A percentile compares a stretch with the other conserved stretches of the same genome.
These are phyloP conservation scores for Arthrobotrys sinensis DNA, from an alignment of 2,329 filamentous ascomycete species.

Conservation along the genomic window DNA sequence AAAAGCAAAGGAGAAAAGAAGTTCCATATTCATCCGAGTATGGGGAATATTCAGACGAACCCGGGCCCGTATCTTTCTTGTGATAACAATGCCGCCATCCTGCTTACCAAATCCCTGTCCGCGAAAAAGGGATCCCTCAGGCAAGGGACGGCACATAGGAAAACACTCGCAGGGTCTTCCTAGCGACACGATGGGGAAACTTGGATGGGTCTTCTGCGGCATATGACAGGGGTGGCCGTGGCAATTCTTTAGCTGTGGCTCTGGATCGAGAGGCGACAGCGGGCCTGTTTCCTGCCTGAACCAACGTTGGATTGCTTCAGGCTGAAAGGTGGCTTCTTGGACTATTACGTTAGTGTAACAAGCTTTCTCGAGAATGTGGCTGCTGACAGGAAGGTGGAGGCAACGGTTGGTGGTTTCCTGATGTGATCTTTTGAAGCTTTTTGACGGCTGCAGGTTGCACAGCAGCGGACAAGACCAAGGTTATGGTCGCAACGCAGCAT, in stretches of 20 bases:
- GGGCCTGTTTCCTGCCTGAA: conserved; percentile 29
- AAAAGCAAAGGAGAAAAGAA: conserved; percentile 20
- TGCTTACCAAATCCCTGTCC: conserved; percentile 37
- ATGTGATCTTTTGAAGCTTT: not conserved
- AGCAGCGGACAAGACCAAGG: conserved; percentile 11
- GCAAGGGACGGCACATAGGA: conserved; percentile 53
- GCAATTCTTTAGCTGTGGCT: conserved; percentile 42
- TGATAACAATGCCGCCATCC: conserved; percentile 33
- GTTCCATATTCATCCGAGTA: conserved; percentile 32
- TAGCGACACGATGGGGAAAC: conserved; percentile 26
- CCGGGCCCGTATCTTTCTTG: conserved; percentile 27
- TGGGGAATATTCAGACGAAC: conserved; percentile 25
- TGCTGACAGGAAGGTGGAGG: conserved; percentile 1
- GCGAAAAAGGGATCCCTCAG: conserved; percentile 48
- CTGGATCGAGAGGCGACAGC: conserved; percentile 25
- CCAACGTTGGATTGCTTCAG: conserved; percentile 19
- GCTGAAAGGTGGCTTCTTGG: conserved; percentile 18
- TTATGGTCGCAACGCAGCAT: conserved; percentile 30
- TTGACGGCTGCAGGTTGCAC: conserved; percentile 23
- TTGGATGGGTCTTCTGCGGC: conserved; percentile 42
- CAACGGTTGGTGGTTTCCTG: not conserved
- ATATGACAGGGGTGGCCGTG: conserved; percentile 43
- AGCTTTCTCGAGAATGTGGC: conserved; percentile 7
- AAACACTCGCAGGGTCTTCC: conserved; percentile 47
- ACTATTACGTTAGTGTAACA: conserved; percentile 6